Base-by-base conservation (phyloP, 2,329 filamentous ascomycete genomes). In the Incumbomyces delicatus region DNA sequence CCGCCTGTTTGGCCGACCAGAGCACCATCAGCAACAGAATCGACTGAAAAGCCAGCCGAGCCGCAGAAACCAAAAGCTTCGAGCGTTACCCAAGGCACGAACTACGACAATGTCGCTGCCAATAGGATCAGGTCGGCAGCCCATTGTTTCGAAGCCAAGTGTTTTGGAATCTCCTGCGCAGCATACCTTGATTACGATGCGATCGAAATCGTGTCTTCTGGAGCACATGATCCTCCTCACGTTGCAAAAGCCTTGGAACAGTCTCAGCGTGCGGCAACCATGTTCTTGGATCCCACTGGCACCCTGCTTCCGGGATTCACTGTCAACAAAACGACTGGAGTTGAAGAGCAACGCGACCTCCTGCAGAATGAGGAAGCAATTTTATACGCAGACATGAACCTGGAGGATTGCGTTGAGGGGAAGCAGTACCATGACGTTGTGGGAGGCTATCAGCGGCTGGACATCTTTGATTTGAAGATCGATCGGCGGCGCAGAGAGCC, bases 391-490 rank as follows among this genome's bases (percentile, higher is more conserved):
- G 72, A 77, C 47, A 48, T 78, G 49, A 61, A 76, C 53, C 49
- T 77, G 3, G 62, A 64, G 0, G 63, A 69, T 3, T 75, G 72
- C 33, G 60, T 78, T 0, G 75, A 78, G 51, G 70, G 70, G 0
- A 78, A 78, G 52, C 75, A 77, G 55, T 77, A 72, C 50, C 75
- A 77, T 49, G 75, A 78, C 57, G 66, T 76, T 2, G 72, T 73
- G 1, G 75, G 74, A 1, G 73, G 73, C 0, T 77, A 78, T 58
- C 75, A 78, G 56, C 60, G 75, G 2, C 57, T 73, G 2, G 74
- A 78, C 55, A 62, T 78, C 1, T 78, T 78, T 52, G 63, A 74
- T 27, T 44, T 77, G 7, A 70, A 65, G 29, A 69, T 78, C 0
- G 62, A 74, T 50, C 59, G 72, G 1, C 61, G 56, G 12, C 62